Conservation (phyloP, 2,329 filamentous ascomycete species). For the Talaromyces sp. region DNA sequence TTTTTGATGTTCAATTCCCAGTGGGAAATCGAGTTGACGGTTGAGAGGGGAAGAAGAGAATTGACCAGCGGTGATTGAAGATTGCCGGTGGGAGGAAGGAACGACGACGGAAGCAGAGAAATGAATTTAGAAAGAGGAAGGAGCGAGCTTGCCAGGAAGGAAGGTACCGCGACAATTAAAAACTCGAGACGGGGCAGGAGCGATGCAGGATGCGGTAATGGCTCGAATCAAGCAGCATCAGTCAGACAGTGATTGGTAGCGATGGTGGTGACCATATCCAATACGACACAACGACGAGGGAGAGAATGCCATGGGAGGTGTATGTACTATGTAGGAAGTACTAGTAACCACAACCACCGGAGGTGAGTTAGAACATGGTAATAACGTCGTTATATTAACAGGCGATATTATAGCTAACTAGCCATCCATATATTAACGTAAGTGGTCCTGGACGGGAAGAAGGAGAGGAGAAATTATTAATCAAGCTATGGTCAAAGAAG, state of each 20-base stretch:
- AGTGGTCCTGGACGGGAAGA: neutral
- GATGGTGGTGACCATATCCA: slow-evolving; percentile 10
- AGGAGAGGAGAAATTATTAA: neutral
- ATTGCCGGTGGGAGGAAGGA: neutral
- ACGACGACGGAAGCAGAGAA: neutral
- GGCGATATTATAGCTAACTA: neutral
- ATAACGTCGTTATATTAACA: slow-evolving; percentile 1
- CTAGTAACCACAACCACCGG: neutral
- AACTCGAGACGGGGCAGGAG: neutral
- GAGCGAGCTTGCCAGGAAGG: neutral
- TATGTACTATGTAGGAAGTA: neutral
- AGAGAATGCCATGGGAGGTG: neutral
- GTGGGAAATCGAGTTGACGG: neutral
- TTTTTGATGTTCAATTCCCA: neutral
- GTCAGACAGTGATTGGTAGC: slow-evolving; percentile 4
- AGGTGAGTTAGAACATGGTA: neutral
- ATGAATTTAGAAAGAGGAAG: neutral
- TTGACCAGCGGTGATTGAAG: neutral
- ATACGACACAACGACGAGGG: slow-evolving; percentile 7
- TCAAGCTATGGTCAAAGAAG: neutral
- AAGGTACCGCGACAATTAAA: neutral
- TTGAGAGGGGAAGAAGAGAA: neutral
- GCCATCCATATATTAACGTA: neutral
- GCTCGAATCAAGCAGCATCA: neutral
- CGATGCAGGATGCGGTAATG: slow-evolving; percentile 13